Base-by-base conservation (phyloP, 2,329 filamentous ascomycete genomes). In the Fusarium compactum region DNA sequence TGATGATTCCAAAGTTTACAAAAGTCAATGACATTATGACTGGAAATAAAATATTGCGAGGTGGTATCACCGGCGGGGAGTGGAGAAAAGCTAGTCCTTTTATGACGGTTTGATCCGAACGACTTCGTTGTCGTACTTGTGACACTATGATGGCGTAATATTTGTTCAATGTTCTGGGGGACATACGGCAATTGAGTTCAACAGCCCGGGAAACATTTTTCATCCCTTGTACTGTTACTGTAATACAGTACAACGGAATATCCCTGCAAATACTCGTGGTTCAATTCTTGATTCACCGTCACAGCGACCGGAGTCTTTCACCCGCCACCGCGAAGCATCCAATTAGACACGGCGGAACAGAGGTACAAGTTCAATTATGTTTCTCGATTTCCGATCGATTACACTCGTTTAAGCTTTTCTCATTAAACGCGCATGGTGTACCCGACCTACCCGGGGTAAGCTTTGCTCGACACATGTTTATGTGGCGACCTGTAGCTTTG, bases 101-200 rank as follows among this genome's bases (percentile, higher is more conserved):
- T 63, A 50, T 54, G 52, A 46, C 40, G 27, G 55, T 45, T 50
- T 22, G 54, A 64, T 46, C 43, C 8, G 30, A 18, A 34, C 2
- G 12, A 45, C 22, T 34, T 55, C 25, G 24, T 50, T 60, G 45
- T 58, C 66, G 60, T 60, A 43, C 9, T 11, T 46, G 41, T 69
- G 66, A 69, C 65, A 46, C 10, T 18, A 65, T 29, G 8, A 69
- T 69, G 65, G 65, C 66, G 66, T 69, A 69, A 69, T 65, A 2
- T 30, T 55, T 60, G 8, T 15, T 7, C 25, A 38, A 25, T 29
- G 5, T 16, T n/a, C 22, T 32, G 4, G 14, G 4, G 14, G 16
- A 10, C 1, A 9, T 18, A 16, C 14, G 12, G 2, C 8, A 43
- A 1, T 47, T 8, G 5, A 38, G 8, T 7, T 20, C 29, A 5